Base-by-base conservation (phyloP, 2,329 filamentous ascomycete species). In the Madurella mycetomatis region DNA sequence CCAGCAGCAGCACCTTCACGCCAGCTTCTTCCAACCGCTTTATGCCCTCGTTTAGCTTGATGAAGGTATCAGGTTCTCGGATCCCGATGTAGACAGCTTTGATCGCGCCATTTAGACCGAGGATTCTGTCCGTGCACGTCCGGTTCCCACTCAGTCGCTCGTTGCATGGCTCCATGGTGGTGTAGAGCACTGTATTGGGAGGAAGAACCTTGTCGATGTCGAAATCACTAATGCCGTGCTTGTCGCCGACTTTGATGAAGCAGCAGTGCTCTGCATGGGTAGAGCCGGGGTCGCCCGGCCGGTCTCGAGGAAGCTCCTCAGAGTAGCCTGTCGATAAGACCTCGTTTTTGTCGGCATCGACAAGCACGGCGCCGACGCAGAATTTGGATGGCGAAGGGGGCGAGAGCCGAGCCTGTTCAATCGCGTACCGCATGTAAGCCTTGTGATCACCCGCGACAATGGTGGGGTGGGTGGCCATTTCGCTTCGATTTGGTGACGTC, bases 131-230 rank as follows among this genome's bases (percentile, higher is more conserved):
- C 7, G 25, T 25, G 25, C 25, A 25, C 25, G 25, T 25, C 25
- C 25, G 25, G 25, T 25, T 25, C 7, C 25, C 25, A 7, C 25
- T 25, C 25, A 25, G 7, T 7, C 25, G 25, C 55, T 71, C 66
- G 49, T 70, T 74, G 61, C 73, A 76, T 4, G 73, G 71, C 54
- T 76, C 74, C 73, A 76, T 75, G 8, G 73, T 75, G 5, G 73
- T 76, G 54, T 76, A 76, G 0, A 76, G 62, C 1, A 67, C 68
- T 0, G 73, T 72, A 48, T 73, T 71, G 2, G 61, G 17, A 0
- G 72, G 70, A 2, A 76, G 62, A 4, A 73, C 68, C n/a, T 69
- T 58, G 9, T 61, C 53, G 5, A 75, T 67, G 12, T 69, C 66
- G n/a, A 32, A 40, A 50, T 75, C 72, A 0, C 66, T 60, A 4